Evolutionary conservation across 2,329 filamentous ascomycete species (phyloP).

Genomic region (Phyllosticta citrichinensis): DNA sequence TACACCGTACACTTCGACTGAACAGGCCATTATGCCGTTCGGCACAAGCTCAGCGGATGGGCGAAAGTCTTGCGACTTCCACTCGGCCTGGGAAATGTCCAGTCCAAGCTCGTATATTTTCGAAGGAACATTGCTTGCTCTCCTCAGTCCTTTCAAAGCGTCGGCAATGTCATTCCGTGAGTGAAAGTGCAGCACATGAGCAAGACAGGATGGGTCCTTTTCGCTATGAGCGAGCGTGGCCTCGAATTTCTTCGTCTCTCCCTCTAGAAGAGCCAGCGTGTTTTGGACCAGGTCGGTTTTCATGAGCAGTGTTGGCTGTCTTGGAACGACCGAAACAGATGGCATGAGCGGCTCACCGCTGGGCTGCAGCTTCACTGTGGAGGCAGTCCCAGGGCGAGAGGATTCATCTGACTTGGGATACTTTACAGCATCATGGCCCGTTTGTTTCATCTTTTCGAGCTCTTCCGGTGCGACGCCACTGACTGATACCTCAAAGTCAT

Average conservation of each 20-base stretch:
- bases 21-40: slow-evolving; percentile 39
- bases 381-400: slow-evolving; percentile 4
- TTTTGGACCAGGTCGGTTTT: slow-evolving; percentile 72
- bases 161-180: slow-evolving; percentile 82
- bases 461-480: not conserved
- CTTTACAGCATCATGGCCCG: slow-evolving; percentile 1
- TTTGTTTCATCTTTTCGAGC: slow-evolving; percentile 7
- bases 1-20: slow-evolving; percentile 3
- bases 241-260: slow-evolving; percentile 67
- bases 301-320: slow-evolving; percentile 68
- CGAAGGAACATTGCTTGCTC: slow-evolving; percentile 64
- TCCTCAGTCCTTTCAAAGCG: slow-evolving; percentile 63
- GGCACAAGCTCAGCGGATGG: slow-evolving; percentile 31
- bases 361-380: not conserved
- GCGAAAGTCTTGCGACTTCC: slow-evolving; percentile 9
- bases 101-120: slow-evolving; percentile 78
- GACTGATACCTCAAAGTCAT: slow-evolving; percentile 4
- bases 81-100: slow-evolving; percentile 59
- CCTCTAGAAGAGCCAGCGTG: slow-evolving; percentile 85
- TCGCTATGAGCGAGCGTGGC: slow-evolving; percentile 63
- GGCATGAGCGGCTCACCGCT: slow-evolving; percentile 26
- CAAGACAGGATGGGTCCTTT: slow-evolving; percentile 55
- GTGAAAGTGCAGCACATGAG: slow-evolving; percentile 77
- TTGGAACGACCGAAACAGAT: slow-evolving; percentile 63
- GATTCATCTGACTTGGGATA: not conserved